Evolutionary conservation across 2,329 filamentous ascomycete species (phyloP).

Genomic region (Pseudocercospora cruenta): DNA sequence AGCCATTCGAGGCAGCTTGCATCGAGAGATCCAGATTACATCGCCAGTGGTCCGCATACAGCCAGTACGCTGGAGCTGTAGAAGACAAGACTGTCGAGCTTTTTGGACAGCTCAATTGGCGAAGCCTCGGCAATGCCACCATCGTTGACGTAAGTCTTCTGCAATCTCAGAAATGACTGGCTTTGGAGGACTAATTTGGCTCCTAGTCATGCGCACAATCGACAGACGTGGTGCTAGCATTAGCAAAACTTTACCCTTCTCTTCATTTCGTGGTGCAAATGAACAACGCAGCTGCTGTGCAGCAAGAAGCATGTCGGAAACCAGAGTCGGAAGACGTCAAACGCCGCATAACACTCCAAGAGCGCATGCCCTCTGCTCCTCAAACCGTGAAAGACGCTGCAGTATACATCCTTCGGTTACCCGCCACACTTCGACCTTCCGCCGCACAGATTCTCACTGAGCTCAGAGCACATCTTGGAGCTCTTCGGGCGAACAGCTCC

Average conservation of each 20-base stretch:
- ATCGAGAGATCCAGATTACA: slow-evolving; percentile 1
- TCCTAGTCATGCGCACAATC: slow-evolving; percentile 1
- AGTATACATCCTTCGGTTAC: slow-evolving; percentile 1
- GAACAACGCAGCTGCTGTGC: slow-evolving; percentile 1
- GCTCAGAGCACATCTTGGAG: slow-evolving; percentile 1
- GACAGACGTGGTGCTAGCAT: background rate
- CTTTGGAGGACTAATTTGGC: background rate
- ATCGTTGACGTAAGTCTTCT: slow-evolving; percentile 1
- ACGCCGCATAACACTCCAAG: background rate
- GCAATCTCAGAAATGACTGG: background rate
- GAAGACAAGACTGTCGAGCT: background rate
- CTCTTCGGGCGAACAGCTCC: background rate
- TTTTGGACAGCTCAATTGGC: slow-evolving; percentile 2
- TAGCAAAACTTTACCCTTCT: background rate
- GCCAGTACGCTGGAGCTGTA: background rate
- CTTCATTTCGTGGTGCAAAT: slow-evolving; percentile 2
- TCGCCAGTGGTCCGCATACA: slow-evolving; percentile 3
- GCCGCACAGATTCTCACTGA: background rate
- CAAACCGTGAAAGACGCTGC: slow-evolving; percentile 6
- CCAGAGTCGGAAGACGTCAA: background rate
- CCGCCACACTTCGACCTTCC: background rate
- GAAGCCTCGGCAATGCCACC: background rate
- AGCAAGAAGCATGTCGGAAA: background rate
- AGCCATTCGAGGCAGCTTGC: slow-evolving; percentile 3
- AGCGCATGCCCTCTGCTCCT: background rate